A percentile compares a stretch with the other conserved stretches of the same genome.
These are phyloP conservation scores for Exidia glandulosa DNA, from an alignment of 768 basidiomycete genomes.

Conservation along the genomic window DNA sequence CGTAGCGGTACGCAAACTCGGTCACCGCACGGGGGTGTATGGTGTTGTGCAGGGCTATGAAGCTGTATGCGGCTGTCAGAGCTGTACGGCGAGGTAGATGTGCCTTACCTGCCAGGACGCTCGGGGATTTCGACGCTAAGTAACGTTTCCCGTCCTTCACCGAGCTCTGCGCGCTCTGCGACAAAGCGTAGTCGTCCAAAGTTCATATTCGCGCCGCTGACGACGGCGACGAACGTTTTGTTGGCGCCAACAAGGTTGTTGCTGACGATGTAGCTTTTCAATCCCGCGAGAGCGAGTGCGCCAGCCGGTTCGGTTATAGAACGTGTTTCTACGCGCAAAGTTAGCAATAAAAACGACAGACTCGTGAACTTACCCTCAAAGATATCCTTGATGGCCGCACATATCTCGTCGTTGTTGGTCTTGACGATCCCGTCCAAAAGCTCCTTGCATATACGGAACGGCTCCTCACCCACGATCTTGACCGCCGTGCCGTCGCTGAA, in stretches of 20 bases:
- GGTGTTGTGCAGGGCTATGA: constrained; percentile 72
- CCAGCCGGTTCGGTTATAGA: constrained; percentile 96
- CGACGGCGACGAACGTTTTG: constrained; percentile 81
- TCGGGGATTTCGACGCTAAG: constrained; percentile 94
- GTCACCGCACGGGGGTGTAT: constrained; percentile 90
- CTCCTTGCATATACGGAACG: constrained; percentile 83
- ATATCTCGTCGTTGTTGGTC: constrained; percentile 91
- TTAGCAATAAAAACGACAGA: background rate
- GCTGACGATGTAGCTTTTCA: constrained; percentile 76
- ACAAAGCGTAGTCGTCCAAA: constrained; percentile 94
- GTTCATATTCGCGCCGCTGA: constrained; percentile 99
- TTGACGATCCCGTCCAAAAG: constrained; percentile 74
- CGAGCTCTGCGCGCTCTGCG: constrained; percentile 97
- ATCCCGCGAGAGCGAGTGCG: constrained; percentile 81
- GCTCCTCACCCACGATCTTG: constrained; percentile 87
- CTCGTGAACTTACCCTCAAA: constrained; percentile 65
- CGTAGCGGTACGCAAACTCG: constrained; percentile 92
- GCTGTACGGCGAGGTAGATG: constrained; percentile 1
- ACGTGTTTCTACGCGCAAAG: constrained; percentile 64
- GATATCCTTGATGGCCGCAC: constrained; percentile 97
- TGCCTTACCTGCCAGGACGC: constrained; percentile 68
- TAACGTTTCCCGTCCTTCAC: constrained; percentile 89
- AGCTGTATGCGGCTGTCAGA: constrained; percentile 36
- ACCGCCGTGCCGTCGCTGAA: constrained; percentile 98
- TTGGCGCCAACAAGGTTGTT: constrained; percentile 75